Base-by-base conservation (phyloP, 139 green algal species). In the Eudorina sp. region DNA sequence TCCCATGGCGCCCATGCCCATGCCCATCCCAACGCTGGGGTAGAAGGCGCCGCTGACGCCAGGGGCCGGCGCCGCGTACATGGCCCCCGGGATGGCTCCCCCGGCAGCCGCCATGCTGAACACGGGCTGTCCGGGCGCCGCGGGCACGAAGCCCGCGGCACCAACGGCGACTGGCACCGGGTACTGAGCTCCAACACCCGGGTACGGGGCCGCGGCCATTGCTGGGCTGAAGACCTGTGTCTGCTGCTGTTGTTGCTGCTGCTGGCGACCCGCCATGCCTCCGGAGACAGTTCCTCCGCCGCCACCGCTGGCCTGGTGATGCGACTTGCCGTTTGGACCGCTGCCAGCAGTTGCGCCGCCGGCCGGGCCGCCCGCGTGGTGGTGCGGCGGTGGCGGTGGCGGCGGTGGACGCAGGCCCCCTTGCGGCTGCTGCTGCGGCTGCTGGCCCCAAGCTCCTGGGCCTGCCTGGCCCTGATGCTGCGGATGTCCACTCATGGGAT, bases 11-110 rank as follows among this genome's bases (percentile, higher is more conserved):
- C 58, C 18, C 73, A 81, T 81, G 11, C 46, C 76, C 76, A 84
- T 84, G n/a, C 60, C 43, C 80, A 86, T 76, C 25, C 55, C 78
- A 3, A 55, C 29, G 29, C 40, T 64, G 1, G 81, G 81, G 25
- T 87, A 87, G 66, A 79, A 87, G 46, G 81, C 64, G 7, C 60
- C 64, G 46, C 81, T 69, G 29, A 74, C 29, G 16, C 60, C 80
- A 13, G 41, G 60, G 4, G 80, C 80, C 2, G 77, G 38, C 27
- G 81, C 43, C 9, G 81, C 62, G 81, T 87, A 87, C 81, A 87
- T 51, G 31, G 81, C 64, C 7, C 81, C 81, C 1, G 80, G 80
- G 1, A 86, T 64, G 0, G 38, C 79, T 4, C 45, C 43, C 21
- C 45, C 81, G 2, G 43, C 41, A 2, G 81, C 64, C 4, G 81